These are phyloP conservation scores for Pilaira anomala DNA, from an alignment of 192 early-diverging fungal genomes.

Conservation along the genomic window DNA sequence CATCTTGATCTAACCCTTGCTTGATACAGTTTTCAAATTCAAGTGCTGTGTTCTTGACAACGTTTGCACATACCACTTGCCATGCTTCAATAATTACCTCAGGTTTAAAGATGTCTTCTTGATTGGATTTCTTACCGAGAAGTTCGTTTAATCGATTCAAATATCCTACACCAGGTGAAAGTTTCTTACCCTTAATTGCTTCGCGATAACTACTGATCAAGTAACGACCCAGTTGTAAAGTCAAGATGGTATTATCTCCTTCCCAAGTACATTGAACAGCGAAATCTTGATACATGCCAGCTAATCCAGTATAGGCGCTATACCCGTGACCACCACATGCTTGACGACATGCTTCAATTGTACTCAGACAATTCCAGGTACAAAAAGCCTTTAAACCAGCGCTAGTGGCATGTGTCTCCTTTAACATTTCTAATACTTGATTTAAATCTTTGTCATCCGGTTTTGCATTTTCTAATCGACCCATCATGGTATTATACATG, in stretches of 20 bases:
- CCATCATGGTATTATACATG: conserved; percentile 78
- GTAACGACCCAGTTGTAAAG: conserved; percentile 84
- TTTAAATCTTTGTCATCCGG: conserved; percentile 56
- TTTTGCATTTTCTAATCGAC: conserved; percentile 61
- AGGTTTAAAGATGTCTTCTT: conserved; percentile 51
- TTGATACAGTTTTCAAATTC: conserved; percentile 70
- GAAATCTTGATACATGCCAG: conserved; percentile 82
- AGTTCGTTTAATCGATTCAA: conserved; percentile 55
- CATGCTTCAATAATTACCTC: conserved; percentile 72
- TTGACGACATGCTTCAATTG: conserved; percentile 91
- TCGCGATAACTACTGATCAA: conserved; percentile 70
- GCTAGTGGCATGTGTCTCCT: conserved; percentile 88
- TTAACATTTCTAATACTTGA: conserved; percentile 72
- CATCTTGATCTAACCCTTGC: conserved; percentile 68
- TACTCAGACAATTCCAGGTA: conserved; percentile 86
- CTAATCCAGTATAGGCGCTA: conserved; percentile 86
- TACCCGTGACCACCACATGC: conserved; percentile 91
- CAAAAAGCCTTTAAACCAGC: conserved; percentile 92
- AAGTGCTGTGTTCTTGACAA: conserved; percentile 75
- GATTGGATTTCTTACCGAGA: conserved; percentile 43
- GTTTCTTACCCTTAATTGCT: conserved; percentile 68
- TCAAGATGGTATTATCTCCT: conserved; percentile 91
- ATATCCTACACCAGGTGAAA: conserved; percentile 75
- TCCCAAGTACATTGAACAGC: conserved; percentile 88
- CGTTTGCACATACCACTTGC: conserved; percentile 78